Base-by-base conservation (phyloP, 306 rosid genomes). In the Dalbergia oliveri region DNA sequence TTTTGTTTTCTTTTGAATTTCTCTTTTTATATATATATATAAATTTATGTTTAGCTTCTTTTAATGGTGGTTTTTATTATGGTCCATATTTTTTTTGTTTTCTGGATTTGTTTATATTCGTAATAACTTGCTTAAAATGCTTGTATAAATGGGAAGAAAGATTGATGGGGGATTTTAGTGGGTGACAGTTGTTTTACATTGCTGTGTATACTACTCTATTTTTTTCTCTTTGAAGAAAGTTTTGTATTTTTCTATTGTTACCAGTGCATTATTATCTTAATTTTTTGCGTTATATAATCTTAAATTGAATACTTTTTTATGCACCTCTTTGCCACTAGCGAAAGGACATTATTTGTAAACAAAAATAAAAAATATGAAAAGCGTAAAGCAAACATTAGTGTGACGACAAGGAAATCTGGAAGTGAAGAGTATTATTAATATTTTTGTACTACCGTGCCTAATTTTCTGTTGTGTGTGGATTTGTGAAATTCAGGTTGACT, bases 31-130 rank as follows among this genome's bases (percentile, higher is more conserved):
- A 4, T 37, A 37, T 37, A 37, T 57, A 10, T 0, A 23, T 23
- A 11, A 12, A 11, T 33, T 61, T 37, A 3, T 44, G 11, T 45
- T 41, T 16, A 11, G 57, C 11, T 44, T 68, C n/a, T 68, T 41
- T 16, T 41, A 21, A 16, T 41, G 21, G 14, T 66, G 53, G 19
- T 9, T 16, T 66, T 41, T 66, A 21, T 66, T 66, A 18, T 34
- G 23, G 19, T 34, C 3, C 37, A 50, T 50, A 11, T 49, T 11
- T 12, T 61, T 44, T 44, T 31, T 60, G n/a, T n/a, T 31, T 33
- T 8, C 75, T 77, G n/a, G 6, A 59, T 33, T 51, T 13, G 56
- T 58, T 58, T 19, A 73, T 69, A 69, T 41, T 41, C 26, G 26
- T 49, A 69, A 26, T 66, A 33, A 53, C 26, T 54, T 54, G 23